Evolutionary conservation across 2,329 filamentous ascomycete species (phyloP).

Genomic region (Alternaria novae-zelandiae): DNA sequence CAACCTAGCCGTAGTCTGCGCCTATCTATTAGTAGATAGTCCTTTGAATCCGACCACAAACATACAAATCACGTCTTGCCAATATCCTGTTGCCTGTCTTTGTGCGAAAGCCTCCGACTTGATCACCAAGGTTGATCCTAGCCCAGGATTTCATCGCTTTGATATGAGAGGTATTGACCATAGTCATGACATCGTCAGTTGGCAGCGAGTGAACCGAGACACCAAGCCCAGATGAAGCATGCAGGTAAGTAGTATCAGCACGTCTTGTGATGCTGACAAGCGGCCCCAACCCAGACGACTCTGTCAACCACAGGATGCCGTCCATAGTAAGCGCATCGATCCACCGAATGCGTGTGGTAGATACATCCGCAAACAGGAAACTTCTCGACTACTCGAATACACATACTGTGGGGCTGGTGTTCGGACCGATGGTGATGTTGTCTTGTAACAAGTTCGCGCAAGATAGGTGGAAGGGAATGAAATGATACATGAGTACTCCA

Average conservation of each 20-base stretch:
- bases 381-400: constrained; percentile 44
- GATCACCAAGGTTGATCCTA: background rate
- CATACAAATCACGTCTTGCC: background rate
- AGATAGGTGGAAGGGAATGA: background rate
- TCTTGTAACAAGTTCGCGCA: background rate
- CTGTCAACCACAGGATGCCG: constrained; percentile 40
- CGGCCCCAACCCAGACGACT: constrained; percentile 39
- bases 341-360: constrained; percentile 46
- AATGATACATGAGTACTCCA: background rate
- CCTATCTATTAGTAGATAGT: background rate
- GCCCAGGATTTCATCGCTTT: background rate
- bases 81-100: background rate
- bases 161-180: background rate
- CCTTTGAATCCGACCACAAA: background rate
- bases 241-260: background rate
- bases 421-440: background rate
- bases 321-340: constrained; percentile 42
- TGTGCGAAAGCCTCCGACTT: background rate
- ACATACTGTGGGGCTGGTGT: constrained; percentile 32
- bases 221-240: background rate
- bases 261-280: constrained; percentile 28
- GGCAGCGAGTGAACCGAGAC: background rate
- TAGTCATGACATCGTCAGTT: background rate
- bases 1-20: background rate
- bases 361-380: constrained; percentile 48